phyloP scores from a whole-genome alignment of 306 rosid species.

The Boehmeria nivea region DNA sequence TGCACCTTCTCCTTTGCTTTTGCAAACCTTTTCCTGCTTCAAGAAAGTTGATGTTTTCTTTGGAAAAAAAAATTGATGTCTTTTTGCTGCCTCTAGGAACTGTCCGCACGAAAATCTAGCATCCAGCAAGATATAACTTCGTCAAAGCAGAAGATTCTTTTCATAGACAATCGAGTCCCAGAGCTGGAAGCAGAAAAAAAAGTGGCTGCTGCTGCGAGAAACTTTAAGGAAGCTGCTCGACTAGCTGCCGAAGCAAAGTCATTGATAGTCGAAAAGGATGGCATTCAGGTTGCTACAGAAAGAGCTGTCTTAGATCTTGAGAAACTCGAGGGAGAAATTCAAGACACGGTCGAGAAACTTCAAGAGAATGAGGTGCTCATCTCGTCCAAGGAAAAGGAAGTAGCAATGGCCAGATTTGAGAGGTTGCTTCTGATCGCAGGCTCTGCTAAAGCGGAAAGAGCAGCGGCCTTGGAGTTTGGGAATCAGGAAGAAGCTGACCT shows the following conservation, averaged over 20 bases:
- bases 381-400: constrained; percentile 59
- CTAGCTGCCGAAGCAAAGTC: constrained; percentile 73
- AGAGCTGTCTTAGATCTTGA: constrained; percentile 42
- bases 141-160: constrained; percentile 60
- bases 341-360: constrained; percentile 44
- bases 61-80: not conserved
- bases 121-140: constrained; percentile 65
- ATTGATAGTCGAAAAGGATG: constrained; percentile 49
- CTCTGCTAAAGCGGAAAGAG: constrained; percentile 59
- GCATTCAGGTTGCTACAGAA: constrained; percentile 45
- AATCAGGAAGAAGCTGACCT: constrained; percentile 69
- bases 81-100: constrained; percentile 47
- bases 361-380: constrained; percentile 59
- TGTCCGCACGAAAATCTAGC: constrained; percentile 67
- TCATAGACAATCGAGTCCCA: constrained; percentile 72
- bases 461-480: constrained; percentile 63
- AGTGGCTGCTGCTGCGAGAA: constrained; percentile 74
- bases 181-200: constrained; percentile 82
- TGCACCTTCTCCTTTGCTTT: too few relatives aligned
- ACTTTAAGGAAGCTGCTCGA: constrained; percentile 85
- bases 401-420: constrained; percentile 66
- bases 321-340: constrained; percentile 61
- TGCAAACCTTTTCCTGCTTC: too few relatives aligned
- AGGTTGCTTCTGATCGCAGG: constrained; percentile 61
- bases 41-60: too few relatives aligned